Percentiles rank a stretch among this genome's conserved stretches.
Conservation (phyloP, 371 early-diverging fungal species). For the Mucor racemosus region DNA sequence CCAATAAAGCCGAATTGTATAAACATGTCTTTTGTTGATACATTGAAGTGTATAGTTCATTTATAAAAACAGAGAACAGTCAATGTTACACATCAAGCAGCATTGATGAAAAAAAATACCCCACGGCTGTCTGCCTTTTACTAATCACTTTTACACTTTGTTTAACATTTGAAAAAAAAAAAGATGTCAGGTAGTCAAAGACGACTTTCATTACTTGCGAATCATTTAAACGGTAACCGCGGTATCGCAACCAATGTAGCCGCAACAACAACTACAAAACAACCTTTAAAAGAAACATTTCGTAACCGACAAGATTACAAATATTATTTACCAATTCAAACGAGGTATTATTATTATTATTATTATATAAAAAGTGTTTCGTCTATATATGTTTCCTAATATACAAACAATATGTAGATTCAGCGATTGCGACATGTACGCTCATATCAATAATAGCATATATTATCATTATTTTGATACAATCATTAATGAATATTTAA, state of each 20-base stretch:
- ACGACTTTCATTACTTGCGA: slow-evolving; percentile 23
- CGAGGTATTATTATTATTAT: slow-evolving; percentile 24
- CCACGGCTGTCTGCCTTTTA: background rate
- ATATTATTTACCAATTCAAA: slow-evolving; percentile 50
- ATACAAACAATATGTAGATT: slow-evolving; percentile 34
- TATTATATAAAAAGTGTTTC: slow-evolving; percentile 10
- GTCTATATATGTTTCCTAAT: background rate
- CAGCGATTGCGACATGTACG: slow-evolving; percentile 68
- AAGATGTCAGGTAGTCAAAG: slow-evolving; percentile 13
- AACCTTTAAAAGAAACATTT: slow-evolving; percentile 20
- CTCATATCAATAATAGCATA: slow-evolving; percentile 67
- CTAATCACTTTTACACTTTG: background rate
- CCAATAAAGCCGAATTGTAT: no score
- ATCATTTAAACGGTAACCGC: slow-evolving; percentile 12
- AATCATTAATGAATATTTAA: slow-evolving; percentile 62
- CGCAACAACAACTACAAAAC: slow-evolving; percentile 1
- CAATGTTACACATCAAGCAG: background rate
- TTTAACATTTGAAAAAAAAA: background rate
- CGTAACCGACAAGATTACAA: slow-evolving; percentile 41
- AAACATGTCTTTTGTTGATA: no score
- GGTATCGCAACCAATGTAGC: slow-evolving; percentile 2
- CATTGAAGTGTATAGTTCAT: no score
- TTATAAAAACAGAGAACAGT: background rate
- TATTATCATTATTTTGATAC: slow-evolving; percentile 69
- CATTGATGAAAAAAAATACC: background rate